A percentile compares a stretch with the other conserved stretches of the same genome.
Evolutionary conservation across 345 rosid species (phyloP).

Genomic region (Brassica cretica): DNA sequence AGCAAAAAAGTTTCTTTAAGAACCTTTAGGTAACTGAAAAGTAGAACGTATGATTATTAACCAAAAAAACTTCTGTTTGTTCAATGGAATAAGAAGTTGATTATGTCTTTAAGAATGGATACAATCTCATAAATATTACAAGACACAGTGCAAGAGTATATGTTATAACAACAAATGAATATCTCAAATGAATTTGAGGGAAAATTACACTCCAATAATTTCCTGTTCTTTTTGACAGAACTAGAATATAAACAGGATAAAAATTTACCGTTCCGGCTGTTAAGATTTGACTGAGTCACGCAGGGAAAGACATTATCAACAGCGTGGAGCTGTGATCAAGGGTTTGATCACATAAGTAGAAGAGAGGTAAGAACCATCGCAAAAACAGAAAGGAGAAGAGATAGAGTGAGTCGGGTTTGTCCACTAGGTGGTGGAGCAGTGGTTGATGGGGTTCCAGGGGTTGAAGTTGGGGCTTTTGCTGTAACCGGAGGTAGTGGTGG

Average conservation of each 20-base stretch:
- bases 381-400: constrained; percentile 47
- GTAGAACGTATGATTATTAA: neutral
- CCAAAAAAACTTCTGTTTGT: constrained; percentile 9
- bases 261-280: constrained; percentile 10
- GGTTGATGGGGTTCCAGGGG: constrained; percentile 36
- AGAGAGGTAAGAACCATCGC: constrained; percentile 44
- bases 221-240: constrained; percentile 18
- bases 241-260: constrained; percentile 27
- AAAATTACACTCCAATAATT: constrained; percentile 26
- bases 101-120: constrained; percentile 19
- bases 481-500: constrained; percentile 56
- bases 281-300: constrained; percentile 20
- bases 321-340: constrained; percentile 19
- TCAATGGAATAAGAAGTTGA: constrained; percentile 4
- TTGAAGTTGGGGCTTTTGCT: constrained; percentile 49
- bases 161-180: constrained; percentile 39
- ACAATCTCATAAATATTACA: constrained; percentile 19
- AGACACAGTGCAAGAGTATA: constrained; percentile 24
- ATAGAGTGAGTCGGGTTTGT: constrained; percentile 46
- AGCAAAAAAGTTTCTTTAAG: constrained; percentile 28
- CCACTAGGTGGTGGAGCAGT: constrained; percentile 46
- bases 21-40: constrained; percentile 5
- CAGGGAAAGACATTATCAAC: constrained; percentile 12
- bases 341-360: constrained; percentile 38
- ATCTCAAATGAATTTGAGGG: constrained; percentile 12